Conservation (phyloP, 495 filamentous ascomycete genomes). For the Neurospora sp. region DNA sequence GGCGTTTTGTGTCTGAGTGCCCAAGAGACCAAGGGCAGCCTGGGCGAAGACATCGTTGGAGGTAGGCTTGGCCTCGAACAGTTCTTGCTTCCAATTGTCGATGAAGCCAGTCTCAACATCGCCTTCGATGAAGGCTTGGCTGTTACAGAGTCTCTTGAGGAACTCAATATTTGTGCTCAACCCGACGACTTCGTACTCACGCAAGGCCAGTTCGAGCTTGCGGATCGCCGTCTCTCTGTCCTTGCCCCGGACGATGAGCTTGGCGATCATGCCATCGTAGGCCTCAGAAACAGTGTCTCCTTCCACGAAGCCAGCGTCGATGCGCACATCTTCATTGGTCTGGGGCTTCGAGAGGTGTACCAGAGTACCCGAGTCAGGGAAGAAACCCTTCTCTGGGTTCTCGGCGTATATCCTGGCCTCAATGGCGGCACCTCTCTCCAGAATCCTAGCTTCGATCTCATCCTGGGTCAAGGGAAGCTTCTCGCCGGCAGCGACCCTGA, state of each 20-base stretch:
- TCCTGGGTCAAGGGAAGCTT: slow-evolving; percentile 77
- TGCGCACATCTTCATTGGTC: slow-evolving; percentile 60
- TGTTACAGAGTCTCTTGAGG: slow-evolving; percentile 72
- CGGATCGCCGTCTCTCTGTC: slow-evolving; percentile 72
- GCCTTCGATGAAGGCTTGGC: slow-evolving; percentile 72
- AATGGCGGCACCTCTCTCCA: slow-evolving; percentile 72
- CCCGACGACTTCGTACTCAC: slow-evolving; percentile 87
- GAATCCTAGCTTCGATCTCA: slow-evolving; percentile 68
- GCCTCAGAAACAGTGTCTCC: slow-evolving; percentile 91
- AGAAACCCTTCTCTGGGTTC: slow-evolving; percentile 80
- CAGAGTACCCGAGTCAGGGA: slow-evolving; percentile 86
- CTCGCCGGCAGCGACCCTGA: slow-evolving; percentile 81
- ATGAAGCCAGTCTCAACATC: slow-evolving; percentile 96
- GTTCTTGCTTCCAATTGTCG: slow-evolving; percentile 67
- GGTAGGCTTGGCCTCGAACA: slow-evolving; percentile 48
- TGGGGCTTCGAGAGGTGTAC: slow-evolving; percentile 70
- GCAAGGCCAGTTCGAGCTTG: slow-evolving; percentile 71
- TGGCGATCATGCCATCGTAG: slow-evolving; percentile 98
- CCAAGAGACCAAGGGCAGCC: slow-evolving; percentile 64
- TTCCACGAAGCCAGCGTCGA: slow-evolving; percentile 85
- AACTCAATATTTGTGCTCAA: slow-evolving; percentile 96
- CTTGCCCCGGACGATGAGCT: slow-evolving; percentile 82
- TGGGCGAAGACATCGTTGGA: slow-evolving; percentile 67
- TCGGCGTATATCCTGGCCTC: slow-evolving; percentile 97
- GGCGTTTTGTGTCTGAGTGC: slow-evolving; percentile 15